phyloP scores from a whole-genome alignment of 2,329 filamentous ascomycete genomes.

The Lecanosticta acicola region DNA sequence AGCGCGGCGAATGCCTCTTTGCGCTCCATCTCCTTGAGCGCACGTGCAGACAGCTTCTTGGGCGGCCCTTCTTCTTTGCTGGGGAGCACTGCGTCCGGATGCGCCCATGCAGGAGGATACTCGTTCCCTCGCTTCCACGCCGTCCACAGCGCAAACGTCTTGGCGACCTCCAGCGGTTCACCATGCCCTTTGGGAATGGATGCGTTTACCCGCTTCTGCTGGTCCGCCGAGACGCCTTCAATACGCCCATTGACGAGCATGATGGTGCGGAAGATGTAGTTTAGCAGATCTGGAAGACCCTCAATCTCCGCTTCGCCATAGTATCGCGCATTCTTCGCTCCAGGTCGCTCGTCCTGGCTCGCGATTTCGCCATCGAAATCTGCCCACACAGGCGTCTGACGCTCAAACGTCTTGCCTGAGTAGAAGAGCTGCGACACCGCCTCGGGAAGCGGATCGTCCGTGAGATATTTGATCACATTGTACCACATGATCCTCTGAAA shows the following conservation, averaged over 20 bases:
- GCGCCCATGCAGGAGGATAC: constrained; percentile 56
- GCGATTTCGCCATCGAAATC: constrained; percentile 51
- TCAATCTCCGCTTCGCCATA: constrained; percentile 59
- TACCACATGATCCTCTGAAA: constrained; percentile 69
- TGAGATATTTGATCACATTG: constrained; percentile 57
- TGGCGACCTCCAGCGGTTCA: constrained; percentile 56
- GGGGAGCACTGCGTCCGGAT: constrained; percentile 51
- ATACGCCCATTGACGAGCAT: constrained; percentile 56
- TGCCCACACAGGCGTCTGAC: constrained; percentile 53
- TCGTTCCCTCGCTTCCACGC: constrained; percentile 64
- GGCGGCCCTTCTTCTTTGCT: constrained; percentile 44
- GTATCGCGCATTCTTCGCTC: constrained; percentile 52
- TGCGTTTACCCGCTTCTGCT: constrained; percentile 54
- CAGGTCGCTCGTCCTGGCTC: constrained; percentile 44
- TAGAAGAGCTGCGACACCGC: constrained; percentile 51
- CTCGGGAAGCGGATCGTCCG: constrained; percentile 58
- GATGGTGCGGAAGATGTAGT: constrained; percentile 58
- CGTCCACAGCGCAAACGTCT: constrained; percentile 59
- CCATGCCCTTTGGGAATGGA: constrained; percentile 59
- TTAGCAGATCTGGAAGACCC: constrained; percentile 53
- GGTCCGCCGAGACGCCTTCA: constrained; percentile 55
- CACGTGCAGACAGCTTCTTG: constrained; percentile 52
- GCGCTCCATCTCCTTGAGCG: constrained; percentile 52
- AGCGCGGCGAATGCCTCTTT: constrained; percentile 44
- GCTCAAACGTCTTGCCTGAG: constrained; percentile 51